Evolutionary conservation across 768 basidiomycete genomes (phyloP).

Genomic region (Xanthoconium stramineum): DNA sequence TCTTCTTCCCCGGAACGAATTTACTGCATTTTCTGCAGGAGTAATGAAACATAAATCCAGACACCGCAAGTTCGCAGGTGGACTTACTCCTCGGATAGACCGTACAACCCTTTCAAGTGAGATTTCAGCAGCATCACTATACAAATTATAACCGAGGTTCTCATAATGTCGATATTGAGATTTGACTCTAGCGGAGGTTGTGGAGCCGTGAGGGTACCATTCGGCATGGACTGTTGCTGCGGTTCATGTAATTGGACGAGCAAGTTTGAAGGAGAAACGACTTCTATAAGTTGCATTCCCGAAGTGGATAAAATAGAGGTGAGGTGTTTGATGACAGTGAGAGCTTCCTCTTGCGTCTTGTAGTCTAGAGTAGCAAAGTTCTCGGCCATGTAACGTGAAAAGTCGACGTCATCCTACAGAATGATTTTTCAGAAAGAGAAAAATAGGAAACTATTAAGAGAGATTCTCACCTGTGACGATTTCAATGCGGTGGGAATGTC

Average conservation of each 20-base stretch:
- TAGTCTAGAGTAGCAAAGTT: constrained; percentile 92
- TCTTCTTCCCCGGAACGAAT: constrained; percentile 87
- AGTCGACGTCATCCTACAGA: constrained; percentile 73
- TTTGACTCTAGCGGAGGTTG: constrained; percentile 2
- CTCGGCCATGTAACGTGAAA: constrained; percentile 91
- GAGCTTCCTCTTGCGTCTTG: constrained; percentile 90
- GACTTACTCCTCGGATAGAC: constrained; percentile 86
- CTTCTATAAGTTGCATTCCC: constrained; percentile 80
- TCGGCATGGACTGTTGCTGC: constrained; percentile 3
- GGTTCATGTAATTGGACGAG: constrained; percentile 54
- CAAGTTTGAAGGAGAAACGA: constrained; percentile 67
- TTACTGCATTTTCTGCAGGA: constrained; percentile 80
- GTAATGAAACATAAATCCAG: no score
- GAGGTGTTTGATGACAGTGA: constrained; percentile 79
- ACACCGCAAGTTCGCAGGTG: no score
- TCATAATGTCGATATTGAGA: constrained; percentile 38
- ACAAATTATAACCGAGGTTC: constrained; percentile 74
- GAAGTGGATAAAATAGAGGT: constrained; percentile 73
- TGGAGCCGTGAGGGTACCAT: background rate
- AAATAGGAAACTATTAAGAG: no score
- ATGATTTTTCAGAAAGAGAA: background rate
- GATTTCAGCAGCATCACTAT: constrained; percentile 86
- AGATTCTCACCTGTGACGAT: constrained; percentile 51
- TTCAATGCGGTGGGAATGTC: constrained; percentile 60
- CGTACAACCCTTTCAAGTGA: constrained; percentile 80